Base-by-base conservation (phyloP, 208 protist species). In the Trypanosoma rangeli region DNA sequence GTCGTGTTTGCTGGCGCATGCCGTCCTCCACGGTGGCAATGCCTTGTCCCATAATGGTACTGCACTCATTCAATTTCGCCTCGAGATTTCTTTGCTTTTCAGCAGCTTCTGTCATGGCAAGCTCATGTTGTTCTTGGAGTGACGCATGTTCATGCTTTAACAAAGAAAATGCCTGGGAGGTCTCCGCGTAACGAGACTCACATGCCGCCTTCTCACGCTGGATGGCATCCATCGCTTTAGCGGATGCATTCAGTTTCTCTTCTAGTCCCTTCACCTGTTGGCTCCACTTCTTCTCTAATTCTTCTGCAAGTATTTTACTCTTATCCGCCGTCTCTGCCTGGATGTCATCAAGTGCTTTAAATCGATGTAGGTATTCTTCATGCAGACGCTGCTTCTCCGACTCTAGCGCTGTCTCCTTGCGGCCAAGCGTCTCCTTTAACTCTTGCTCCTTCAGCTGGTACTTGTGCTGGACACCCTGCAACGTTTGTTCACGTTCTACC, bases 321-420 rank as follows among this genome's bases (percentile, higher is more conserved):
- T 83, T 76, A 44, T 76, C 71, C 50, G 76, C 65, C 60, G 76
- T 49, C 72, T 68, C 78, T 9, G 64, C 74, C 24, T 68, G 75
- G 66, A 76, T 70, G 42, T 83, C 75, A 76, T 92, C 84, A 28
- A 90, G 67, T 70, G 68, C 53, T 46, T 62, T 69, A 53, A 79
- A 64, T 24, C 75, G 71, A 55, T 68, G 48, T 67, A 90, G 74
- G 74, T 93, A 90, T 64, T 83, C 78, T 28, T 79, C 67, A 78
- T 95, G 90, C 29, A 86, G 65, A 52, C 76, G 69, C 63, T 87
- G 64, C 55, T 79, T 76, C 78, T 92, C 84, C 66, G 74, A 37
- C 65, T 90, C 82, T 39, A 91, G 73, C n/a, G 71, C 78, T 12
- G 75, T 68, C 67, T 86, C 83, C 60, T 75, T 75, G 29, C 61